phyloP scores from a whole-genome alignment of 768 basidiomycete species.

The Stropharia rugosoannulata region DNA sequence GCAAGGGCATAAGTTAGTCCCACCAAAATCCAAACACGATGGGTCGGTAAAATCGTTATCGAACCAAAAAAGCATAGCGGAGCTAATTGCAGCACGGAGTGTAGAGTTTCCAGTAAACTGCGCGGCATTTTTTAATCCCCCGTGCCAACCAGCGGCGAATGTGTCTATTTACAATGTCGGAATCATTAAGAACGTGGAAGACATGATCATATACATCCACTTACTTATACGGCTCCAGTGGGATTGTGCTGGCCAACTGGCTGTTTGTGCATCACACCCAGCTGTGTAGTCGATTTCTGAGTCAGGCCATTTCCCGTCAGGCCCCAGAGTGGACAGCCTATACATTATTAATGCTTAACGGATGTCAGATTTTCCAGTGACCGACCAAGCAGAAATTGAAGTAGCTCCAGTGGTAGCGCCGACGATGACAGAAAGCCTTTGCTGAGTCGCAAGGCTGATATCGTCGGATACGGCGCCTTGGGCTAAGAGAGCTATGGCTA shows the following conservation, averaged over 20 bases:
- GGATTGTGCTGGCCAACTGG: slow-evolving; percentile 65
- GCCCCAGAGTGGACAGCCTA: slow-evolving; percentile 47
- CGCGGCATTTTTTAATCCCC: slow-evolving; percentile 38
- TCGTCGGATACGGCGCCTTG: slow-evolving; percentile 18
- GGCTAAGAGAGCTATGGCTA: not conserved
- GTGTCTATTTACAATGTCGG: slow-evolving; percentile 30
- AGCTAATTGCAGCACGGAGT: slow-evolving; percentile 36
- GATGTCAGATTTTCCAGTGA: not conserved
- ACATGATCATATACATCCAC: slow-evolving; percentile 8
- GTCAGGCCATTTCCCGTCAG: slow-evolving; percentile 51
- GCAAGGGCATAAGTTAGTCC: slow-evolving; percentile 51
- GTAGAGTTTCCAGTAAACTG: slow-evolving; percentile 34
- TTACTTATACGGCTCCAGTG: slow-evolving; percentile 56
- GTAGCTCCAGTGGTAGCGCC: slow-evolving; percentile 38
- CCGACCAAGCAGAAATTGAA: slow-evolving; percentile 34
- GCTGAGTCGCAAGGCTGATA: slow-evolving; percentile 33
- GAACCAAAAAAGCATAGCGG: slow-evolving; percentile 64
- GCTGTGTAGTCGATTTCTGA: slow-evolving; percentile 55
- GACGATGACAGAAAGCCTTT: slow-evolving; percentile 38
- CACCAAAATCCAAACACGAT: slow-evolving; percentile 53
- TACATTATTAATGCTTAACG: not conserved
- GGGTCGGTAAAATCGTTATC: slow-evolving; percentile 49
- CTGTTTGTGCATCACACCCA: slow-evolving; percentile 57
- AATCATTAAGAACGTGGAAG: not conserved
- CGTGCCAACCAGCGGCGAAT: slow-evolving; percentile 51